Evolutionary conservation across 2,329 filamentous ascomycete genomes (phyloP).

Genomic region (Botrytis paeoniae): DNA sequence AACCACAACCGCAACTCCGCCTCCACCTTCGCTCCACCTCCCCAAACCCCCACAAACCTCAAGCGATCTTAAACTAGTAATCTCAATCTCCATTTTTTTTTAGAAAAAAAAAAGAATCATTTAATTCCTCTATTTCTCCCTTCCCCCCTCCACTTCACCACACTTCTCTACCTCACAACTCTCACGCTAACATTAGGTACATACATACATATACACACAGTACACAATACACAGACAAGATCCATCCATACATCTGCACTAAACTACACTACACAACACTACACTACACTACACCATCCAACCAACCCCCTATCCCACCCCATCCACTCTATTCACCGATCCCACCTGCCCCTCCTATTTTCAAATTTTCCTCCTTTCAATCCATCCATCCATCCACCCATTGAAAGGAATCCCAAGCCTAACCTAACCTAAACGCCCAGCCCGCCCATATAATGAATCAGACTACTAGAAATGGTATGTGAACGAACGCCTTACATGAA

Average conservation of each 20-base stretch:
- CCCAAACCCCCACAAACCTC: too few species aligned
- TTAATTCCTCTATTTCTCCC: too few species aligned
- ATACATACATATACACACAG: not conserved
- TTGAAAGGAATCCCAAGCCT: not conserved
- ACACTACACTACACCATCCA: too few species aligned
- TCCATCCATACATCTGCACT: not conserved
- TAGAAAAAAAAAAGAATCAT: too few species aligned
- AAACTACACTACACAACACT: not conserved
- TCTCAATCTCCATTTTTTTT: too few species aligned
- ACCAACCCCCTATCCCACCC: not conserved
- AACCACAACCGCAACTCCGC: too few species aligned
- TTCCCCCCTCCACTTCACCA: not conserved
- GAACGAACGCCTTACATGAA: not conserved
- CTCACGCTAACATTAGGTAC: not conserved
- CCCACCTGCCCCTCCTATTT: not conserved
- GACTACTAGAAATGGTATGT: not conserved
- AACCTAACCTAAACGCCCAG: not conserved
- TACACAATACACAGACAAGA: not conserved
- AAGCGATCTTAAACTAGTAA: too few species aligned
- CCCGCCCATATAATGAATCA: not conserved
- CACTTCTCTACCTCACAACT: not conserved
- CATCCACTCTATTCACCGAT: not conserved
- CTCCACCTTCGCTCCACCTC: too few species aligned
- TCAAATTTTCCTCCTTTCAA: not conserved
- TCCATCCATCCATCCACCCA: not conserved